A percentile compares a stretch with the other conserved stretches of the same genome.
phyloP scores from a whole-genome alignment of 2,329 filamentous ascomycete species.

The Xylariales sp. region DNA sequence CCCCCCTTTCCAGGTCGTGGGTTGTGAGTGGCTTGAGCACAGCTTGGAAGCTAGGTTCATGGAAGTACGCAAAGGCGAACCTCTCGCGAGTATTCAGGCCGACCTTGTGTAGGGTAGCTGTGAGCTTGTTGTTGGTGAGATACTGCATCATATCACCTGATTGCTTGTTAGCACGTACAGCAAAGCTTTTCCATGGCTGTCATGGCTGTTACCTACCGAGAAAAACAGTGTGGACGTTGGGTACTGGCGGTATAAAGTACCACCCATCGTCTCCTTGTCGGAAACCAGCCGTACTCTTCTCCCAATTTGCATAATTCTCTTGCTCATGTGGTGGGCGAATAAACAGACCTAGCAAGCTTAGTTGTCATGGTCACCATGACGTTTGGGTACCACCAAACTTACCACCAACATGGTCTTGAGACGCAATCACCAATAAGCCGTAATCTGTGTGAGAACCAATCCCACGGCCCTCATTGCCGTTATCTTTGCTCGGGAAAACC shows the following conservation, averaged over 20 bases:
- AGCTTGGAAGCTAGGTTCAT: constrained; percentile 44
- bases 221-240: constrained; percentile 43
- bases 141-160: constrained; percentile 49
- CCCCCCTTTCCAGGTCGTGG: no score
- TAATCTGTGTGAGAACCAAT: constrained; percentile 51
- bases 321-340: constrained; percentile 35
- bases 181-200: no score
- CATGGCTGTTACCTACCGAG: no score
- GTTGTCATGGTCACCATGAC: no score
- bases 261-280: constrained; percentile 40
- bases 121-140: constrained; percentile 39
- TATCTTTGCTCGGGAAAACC: constrained; percentile 36
- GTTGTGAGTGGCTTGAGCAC: constrained; percentile 37
- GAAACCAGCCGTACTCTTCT: constrained; percentile 36
- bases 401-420: constrained; percentile 46
- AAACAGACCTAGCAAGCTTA: constrained; percentile 31
- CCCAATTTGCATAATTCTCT: constrained; percentile 41
- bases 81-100: constrained; percentile 43
- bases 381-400: no score
- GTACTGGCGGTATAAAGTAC: constrained; percentile 41
- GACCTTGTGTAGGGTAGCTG: constrained; percentile 46
- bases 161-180: neutral
- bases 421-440: constrained; percentile 44
- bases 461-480: constrained; percentile 43
- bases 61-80: constrained; percentile 46